These are phyloP conservation scores for Candida parachauliodes DNA, from an alignment of 805 yeast genomes.

Conservation along the genomic window DNA sequence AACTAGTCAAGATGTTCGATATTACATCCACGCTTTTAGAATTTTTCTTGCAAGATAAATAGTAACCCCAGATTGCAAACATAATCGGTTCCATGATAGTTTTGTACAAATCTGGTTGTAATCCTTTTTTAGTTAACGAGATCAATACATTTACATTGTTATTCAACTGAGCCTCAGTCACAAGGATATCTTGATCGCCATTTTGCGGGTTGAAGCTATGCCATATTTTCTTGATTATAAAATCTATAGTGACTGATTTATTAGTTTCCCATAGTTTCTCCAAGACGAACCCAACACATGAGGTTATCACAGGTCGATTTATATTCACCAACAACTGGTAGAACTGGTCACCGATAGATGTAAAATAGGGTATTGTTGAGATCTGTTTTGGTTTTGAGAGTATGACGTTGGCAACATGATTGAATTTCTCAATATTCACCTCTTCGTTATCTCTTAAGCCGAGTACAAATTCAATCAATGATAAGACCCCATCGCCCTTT, in stretches of 20 bases:
- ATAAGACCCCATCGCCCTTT: conserved; percentile 59
- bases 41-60: conserved; percentile 28
- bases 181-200: conserved; percentile 21
- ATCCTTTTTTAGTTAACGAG: conserved; percentile 48
- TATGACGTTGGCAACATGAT: conserved; percentile 63
- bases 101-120: conserved; percentile 21
- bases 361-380: conserved; percentile 48
- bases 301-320: conserved; percentile 57
- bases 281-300: conserved; percentile 54
- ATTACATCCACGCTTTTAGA: conserved; percentile 32
- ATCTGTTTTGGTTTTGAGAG: conserved; percentile 57
- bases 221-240: conserved; percentile 53
- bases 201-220: conserved; percentile 33
- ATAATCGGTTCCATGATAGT: conserved; percentile 29
- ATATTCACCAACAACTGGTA: conserved; percentile 54
- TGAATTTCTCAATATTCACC: conserved; percentile 61
- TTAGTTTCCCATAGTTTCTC: conserved; percentile 51
- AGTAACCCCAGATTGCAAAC: conserved; percentile 43
- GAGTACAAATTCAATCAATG: conserved; percentile 70
- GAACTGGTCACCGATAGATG: conserved; percentile 59
- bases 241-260: conserved; percentile 50
- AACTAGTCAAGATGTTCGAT: conserved; percentile 36
- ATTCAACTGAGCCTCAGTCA: conserved; percentile 50
- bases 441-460: conserved; percentile 76
- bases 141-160: conserved; percentile 63